Base-by-base conservation (phyloP, 768 basidiomycete genomes). In the Sporobolomyces phaffii region DNA sequence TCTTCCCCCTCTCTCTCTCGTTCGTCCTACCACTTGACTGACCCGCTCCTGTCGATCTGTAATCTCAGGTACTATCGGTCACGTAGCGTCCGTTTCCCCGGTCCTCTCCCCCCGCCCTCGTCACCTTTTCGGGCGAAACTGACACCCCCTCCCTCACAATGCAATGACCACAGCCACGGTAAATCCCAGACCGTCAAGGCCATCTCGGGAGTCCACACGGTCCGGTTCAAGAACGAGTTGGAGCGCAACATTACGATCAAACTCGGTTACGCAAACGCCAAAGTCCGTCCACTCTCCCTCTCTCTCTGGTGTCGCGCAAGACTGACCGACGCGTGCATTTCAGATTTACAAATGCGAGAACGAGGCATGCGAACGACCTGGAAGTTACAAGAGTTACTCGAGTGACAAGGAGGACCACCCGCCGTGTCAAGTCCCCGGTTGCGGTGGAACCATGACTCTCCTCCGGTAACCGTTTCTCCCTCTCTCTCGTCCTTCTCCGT, bases 221-320 rank as follows among this genome's bases (percentile, higher is more conserved):
- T 98, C 51, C 85, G 94, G 74, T 98, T 99, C 80, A 99, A 99
- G 83, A 98, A 97, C 79, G 96, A 99, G 79, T 85, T 98, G 62
- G 96, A 98, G 66, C 83, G 94, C 69, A 99, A 99, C 80, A 99
- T 98, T 75, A 99, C 94, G 26, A 99, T 99, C 81, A 97, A 99
- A 81, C 84, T 99, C 51, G 96, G 96, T 66, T 99, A 98, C 77
- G 96, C 96, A 50, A 99, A 99, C 74, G 96, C 96, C 47, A 99
- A 98, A 81, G 92, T 93, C 72, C 73, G 85, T 79, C 31, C 26
- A 44, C 38, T 43, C 20, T 57, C 24, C 24, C 40, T 33, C 50
- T 33, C 50, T 31, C 33, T 22, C 50, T 51, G 10, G 10, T 49
- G 17, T 18, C 48, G 22, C 22, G 48, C 26, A 28, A 28, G 11